phyloP scores from a whole-genome alignment of 2,329 filamentous ascomycete species.

The Fusarium graminum region DNA sequence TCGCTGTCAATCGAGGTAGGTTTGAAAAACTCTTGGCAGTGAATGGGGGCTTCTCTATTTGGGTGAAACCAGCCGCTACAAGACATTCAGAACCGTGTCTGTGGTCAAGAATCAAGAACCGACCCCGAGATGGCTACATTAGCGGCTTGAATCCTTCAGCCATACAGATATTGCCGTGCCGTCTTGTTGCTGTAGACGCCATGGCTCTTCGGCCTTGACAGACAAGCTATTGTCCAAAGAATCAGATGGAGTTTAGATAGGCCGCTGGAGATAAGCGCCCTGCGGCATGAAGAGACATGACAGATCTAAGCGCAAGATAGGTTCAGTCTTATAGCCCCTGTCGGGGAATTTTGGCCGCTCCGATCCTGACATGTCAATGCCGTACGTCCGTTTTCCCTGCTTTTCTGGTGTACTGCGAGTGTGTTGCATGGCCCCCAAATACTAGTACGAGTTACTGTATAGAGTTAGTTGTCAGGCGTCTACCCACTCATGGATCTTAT shows the following conservation, averaged over 20 bases:
- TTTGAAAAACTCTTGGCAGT: conserved; percentile 9
- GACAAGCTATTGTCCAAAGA: background rate
- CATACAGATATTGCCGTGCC: conserved; percentile 1
- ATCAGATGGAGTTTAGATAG: conserved; percentile 35
- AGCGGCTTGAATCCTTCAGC: conserved; percentile 26
- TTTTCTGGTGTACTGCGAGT: conserved; percentile 7
- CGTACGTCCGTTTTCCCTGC: conserved; percentile 9
- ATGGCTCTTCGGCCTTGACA: background rate
- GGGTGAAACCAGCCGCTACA: conserved; percentile 25
- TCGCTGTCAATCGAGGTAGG: background rate
- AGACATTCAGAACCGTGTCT: conserved; percentile 15
- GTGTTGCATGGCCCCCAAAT: conserved; percentile 27
- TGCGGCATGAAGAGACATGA: conserved; percentile 32
- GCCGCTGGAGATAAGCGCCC: conserved; percentile 26
- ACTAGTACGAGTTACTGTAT: background rate
- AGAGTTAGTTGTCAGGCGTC: conserved; percentile 4
- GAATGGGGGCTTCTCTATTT: conserved; percentile 8
- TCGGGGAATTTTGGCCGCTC: conserved; percentile 23
- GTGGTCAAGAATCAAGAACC: no score
- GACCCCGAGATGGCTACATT: conserved; percentile 20
- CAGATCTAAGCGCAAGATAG: conserved; percentile 13
- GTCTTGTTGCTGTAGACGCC: background rate
- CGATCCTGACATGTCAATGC: conserved; percentile 1
- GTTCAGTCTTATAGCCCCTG: conserved; percentile 4
- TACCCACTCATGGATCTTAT: conserved; percentile 7